phyloP scores from a whole-genome alignment of 345 rosid genomes.

The Eucalyptus leucophloia region DNA sequence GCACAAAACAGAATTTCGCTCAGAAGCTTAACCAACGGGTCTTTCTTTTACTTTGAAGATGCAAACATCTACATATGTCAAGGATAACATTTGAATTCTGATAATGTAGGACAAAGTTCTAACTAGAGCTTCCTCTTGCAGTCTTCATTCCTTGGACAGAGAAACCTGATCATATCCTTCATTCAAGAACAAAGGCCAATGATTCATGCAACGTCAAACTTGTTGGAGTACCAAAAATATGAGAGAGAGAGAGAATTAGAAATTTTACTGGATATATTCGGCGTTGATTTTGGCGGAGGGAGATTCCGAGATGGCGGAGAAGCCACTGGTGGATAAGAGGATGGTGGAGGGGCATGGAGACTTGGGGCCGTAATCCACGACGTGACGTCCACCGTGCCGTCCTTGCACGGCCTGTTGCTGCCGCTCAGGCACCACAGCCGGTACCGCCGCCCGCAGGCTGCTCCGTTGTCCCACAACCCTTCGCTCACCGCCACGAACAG shows the following conservation, averaged over 20 bases:
- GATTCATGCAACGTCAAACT: neutral
- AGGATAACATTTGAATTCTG: neutral
- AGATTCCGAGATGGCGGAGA: neutral
- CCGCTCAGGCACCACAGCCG: conserved; percentile 20
- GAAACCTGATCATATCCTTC: neutral
- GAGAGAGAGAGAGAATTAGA: neutral
- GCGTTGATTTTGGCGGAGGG: conserved; percentile 9
- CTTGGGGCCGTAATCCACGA: conserved; percentile 13
- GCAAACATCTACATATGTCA: neutral
- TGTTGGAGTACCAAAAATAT: neutral
- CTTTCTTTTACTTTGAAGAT: neutral
- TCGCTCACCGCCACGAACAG: conserved; percentile 11
- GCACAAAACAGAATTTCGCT: neutral
- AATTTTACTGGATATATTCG: conserved; percentile 14
- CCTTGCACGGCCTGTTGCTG: conserved; percentile 9
- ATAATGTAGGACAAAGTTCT: neutral
- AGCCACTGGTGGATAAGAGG: conserved; percentile 10
- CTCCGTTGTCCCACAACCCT: conserved; percentile 23
- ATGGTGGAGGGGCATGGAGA: conserved; percentile 25
- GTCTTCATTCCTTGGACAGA: neutral
- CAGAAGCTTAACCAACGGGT: neutral
- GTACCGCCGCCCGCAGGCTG: conserved; percentile 22
- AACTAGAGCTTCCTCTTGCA: neutral
- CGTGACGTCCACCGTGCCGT: conserved; percentile 10
- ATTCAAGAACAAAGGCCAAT: neutral